Conservation (phyloP, 192 early-diverging fungal species). For the Chytriomyces sp. region DNA sequence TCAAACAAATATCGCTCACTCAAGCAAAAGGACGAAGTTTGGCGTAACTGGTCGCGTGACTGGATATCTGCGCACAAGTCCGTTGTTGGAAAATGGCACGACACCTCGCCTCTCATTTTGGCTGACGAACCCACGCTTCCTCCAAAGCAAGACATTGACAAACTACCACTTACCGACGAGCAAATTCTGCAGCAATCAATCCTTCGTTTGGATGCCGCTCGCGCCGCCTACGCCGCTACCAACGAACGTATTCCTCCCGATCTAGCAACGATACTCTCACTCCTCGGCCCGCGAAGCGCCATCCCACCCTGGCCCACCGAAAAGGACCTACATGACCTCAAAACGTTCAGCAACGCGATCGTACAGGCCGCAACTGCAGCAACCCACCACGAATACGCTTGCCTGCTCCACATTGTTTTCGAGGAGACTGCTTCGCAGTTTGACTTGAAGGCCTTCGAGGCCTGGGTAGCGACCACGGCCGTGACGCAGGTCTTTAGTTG, state of each 20-base stretch:
- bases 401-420: neutral
- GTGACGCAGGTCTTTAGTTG: neutral
- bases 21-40: too few relatives aligned
- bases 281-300: neutral
- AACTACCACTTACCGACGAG: too few relatives aligned
- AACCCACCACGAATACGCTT: neutral
- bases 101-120: too few relatives aligned
- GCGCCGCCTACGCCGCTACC: neutral
- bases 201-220: neutral
- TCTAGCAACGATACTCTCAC: neutral
- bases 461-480: neutral
- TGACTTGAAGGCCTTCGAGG: neutral
- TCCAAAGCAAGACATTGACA: too few relatives aligned
- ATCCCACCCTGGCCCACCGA: slow-evolving; percentile 1
- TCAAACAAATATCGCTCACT: too few relatives aligned
- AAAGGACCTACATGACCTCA: neutral
- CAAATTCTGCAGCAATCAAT: neutral
- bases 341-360: neutral
- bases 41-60: too few relatives aligned
- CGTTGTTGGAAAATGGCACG: too few relatives aligned
- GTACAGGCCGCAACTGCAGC: neutral
- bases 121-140: too few relatives aligned
- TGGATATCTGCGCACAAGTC: too few relatives aligned
- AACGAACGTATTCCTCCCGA: neutral
- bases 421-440: neutral